Conservation (phyloP, 768 basidiomycete genomes). For the Podaxis rugospora region DNA sequence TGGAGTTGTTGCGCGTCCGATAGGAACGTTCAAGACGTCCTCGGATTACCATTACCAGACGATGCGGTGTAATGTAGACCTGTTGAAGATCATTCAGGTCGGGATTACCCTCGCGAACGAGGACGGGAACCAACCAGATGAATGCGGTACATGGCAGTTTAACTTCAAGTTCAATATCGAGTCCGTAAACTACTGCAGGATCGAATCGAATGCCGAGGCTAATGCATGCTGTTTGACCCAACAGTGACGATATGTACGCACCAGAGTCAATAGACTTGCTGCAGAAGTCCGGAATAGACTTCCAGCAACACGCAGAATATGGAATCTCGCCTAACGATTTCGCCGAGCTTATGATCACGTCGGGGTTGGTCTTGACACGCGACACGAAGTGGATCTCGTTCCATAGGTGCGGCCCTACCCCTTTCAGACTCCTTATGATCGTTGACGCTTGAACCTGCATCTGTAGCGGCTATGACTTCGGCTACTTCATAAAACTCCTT, state of each 20-base stretch:
- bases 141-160: slow-evolving; percentile 97
- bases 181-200: slow-evolving; percentile 26
- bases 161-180: slow-evolving; percentile 92
- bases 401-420: slow-evolving; percentile 70
- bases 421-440: background rate
- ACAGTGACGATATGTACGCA: slow-evolving; percentile 96
- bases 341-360: slow-evolving; percentile 95
- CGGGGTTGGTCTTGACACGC: slow-evolving; percentile 82
- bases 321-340: slow-evolving; percentile 94
- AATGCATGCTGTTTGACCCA: background rate
- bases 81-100: slow-evolving; percentile 96
- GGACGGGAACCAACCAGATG: slow-evolving; percentile 86
- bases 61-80: slow-evolving; percentile 98
- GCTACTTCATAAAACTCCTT: slow-evolving; percentile 94
- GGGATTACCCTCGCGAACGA: slow-evolving; percentile 94
- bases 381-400: slow-evolving; percentile 98
- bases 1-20: slow-evolving; percentile 95
- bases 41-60: slow-evolving; percentile 99
- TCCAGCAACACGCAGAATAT: slow-evolving; percentile 87
- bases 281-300: slow-evolving; percentile 94
- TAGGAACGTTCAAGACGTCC: slow-evolving; percentile 93
- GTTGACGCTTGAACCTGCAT: background rate
- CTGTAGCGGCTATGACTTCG: slow-evolving; percentile 94
- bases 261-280: slow-evolving; percentile 96
- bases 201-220: background rate